Percentiles rank a stretch among this genome's conserved stretches.
These are phyloP conservation scores for Fusarium lateritium DNA, from an alignment of 2,329 filamentous ascomycete species.

Conservation along the genomic window DNA sequence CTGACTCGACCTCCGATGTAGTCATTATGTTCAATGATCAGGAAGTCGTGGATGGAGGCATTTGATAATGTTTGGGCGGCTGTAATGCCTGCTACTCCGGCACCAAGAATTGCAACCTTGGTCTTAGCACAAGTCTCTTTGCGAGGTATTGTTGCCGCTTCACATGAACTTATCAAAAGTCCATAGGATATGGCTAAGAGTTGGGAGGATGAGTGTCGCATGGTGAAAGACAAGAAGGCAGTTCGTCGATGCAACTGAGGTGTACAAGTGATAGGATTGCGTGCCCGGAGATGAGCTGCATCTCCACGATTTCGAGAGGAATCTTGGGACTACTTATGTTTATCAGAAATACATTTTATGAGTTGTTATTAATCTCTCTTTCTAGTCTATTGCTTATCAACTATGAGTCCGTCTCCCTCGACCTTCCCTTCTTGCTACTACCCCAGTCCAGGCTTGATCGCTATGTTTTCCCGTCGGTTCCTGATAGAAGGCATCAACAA, in stretches of 20 bases:
- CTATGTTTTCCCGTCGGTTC: not conserved
- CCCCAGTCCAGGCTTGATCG: not conserved
- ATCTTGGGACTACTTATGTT: not conserved
- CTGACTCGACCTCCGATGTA: conserved; percentile 73
- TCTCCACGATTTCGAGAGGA: not conserved
- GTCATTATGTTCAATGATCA: conserved; percentile 75
- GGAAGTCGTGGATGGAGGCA: conserved; percentile 72
- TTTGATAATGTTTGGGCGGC: conserved; percentile 75
- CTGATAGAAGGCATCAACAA: not conserved
- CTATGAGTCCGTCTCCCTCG: not conserved
- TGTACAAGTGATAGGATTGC: not conserved
- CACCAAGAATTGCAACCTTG: conserved; percentile 60
- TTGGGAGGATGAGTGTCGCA: conserved; percentile 12
- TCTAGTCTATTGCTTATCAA: not conserved
- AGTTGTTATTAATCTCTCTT: not conserved
- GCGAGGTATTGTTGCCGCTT: conserved; percentile 32
- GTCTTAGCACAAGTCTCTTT: conserved; percentile 48
- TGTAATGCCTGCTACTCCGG: conserved; percentile 73
- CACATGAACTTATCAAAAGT: conserved; percentile 9
- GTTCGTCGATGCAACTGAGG: not conserved
- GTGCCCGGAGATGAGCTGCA: not conserved
- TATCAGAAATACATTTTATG: not conserved
- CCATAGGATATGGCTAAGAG: conserved; percentile 20
- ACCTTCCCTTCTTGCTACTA: conserved; percentile 6
- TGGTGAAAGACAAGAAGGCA: not conserved